These are phyloP conservation scores for Phytophthora sp. DNA, from an alignment of 352 stramenopile genomes.

Conservation along the genomic window DNA sequence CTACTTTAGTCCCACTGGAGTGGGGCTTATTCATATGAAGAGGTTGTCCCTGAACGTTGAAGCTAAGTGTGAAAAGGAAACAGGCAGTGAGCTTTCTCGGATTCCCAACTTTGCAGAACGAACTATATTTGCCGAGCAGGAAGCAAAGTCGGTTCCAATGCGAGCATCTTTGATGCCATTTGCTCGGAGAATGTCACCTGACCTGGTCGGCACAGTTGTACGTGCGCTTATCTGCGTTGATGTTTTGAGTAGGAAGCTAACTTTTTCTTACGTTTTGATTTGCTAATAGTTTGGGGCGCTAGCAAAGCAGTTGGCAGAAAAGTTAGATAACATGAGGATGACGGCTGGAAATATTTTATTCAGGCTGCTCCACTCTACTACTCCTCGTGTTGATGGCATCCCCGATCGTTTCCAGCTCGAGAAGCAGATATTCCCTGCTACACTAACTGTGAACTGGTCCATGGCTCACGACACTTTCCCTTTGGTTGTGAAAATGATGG, in stretches of 20 bases:
- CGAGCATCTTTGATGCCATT: constrained; percentile 29
- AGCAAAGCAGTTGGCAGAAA: constrained; percentile 97
- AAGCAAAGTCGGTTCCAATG: neutral
- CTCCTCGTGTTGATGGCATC: constrained; percentile 75
- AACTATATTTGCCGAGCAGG: constrained; percentile 7
- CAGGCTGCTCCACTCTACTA: constrained; percentile 77
- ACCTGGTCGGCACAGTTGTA: constrained; percentile 53
- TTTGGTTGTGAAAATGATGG: constrained; percentile 84
- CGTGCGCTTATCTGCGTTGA: neutral
- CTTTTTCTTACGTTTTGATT: constrained; percentile 20
- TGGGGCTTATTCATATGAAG: constrained; percentile 54
- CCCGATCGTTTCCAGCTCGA: constrained; percentile 79
- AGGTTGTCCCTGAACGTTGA: constrained; percentile 22
- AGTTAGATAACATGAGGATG: constrained; percentile 94
- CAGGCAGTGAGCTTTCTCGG: constrained; percentile 9
- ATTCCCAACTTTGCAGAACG: constrained; percentile 36
- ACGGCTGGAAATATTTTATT: constrained; percentile 90
- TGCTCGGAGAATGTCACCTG: constrained; percentile 41
- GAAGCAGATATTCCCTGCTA: constrained; percentile 59
- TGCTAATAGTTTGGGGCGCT: constrained; percentile 69
- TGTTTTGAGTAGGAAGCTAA: constrained; percentile 24
- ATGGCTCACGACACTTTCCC: constrained; percentile 92
- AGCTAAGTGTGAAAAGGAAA: neutral
- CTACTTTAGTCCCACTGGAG: constrained; percentile 69
- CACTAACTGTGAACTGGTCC: constrained; percentile 73